phyloP scores from a whole-genome alignment of 139 green algal species.

The Picochlorum sp. region DNA sequence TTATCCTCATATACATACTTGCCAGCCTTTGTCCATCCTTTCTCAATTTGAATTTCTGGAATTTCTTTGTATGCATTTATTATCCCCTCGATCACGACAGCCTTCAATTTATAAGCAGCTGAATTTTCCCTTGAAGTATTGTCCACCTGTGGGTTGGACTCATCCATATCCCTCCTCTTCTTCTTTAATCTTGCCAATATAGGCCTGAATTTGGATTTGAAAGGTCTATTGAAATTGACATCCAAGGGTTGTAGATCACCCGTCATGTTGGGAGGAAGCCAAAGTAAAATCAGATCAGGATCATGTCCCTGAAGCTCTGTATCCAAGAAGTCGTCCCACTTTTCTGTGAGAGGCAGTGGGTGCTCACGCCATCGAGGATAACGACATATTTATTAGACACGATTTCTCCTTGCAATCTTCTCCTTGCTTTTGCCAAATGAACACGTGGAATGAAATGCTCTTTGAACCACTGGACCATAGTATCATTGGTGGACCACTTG shows the following conservation, averaged over 20 bases:
- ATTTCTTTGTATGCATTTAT: no score
- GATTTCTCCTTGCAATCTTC: not conserved
- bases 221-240: conserved; percentile 1
- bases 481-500: no score
- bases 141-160: no score
- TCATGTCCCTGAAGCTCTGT: not conserved
- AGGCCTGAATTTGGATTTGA: not conserved
- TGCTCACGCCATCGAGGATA: not conserved
- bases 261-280: conserved; percentile 4
- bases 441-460: not conserved
- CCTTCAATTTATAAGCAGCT: no score
- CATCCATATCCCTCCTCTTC: no score
- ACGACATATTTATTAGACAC: not conserved
- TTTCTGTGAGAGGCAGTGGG: not conserved
- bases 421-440: not conserved
- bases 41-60: no score
- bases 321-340: not conserved
- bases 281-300: conserved; percentile 1
- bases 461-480: not conserved
- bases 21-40: no score
- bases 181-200: no score
- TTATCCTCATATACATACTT: no score
- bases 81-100: no score
- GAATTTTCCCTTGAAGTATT: no score
- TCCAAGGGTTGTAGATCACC: conserved; percentile 2